Conservation (phyloP, 805 yeast species). For the Candida xyloterini region DNA sequence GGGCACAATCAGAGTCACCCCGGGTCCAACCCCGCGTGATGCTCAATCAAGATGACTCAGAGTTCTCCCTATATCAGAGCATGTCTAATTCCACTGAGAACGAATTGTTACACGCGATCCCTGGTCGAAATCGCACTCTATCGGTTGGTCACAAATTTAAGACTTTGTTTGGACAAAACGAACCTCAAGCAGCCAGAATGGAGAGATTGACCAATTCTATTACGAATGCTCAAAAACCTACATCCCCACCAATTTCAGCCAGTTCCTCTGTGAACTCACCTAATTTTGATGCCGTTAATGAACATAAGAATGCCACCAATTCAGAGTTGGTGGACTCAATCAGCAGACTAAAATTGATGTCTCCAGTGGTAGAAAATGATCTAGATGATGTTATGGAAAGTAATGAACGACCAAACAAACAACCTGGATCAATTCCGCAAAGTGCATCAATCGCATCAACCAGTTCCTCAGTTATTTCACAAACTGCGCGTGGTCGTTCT, state of each 20-base stretch:
- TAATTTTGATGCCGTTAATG: slow-evolving; percentile 8
- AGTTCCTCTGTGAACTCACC: slow-evolving; percentile 18
- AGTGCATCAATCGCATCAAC: slow-evolving; percentile 14
- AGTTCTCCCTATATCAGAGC: slow-evolving; percentile 24
- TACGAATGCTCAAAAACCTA: slow-evolving; percentile 6
- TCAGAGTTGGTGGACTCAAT: slow-evolving; percentile 26
- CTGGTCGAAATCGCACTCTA: slow-evolving; percentile 23
- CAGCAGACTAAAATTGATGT: slow-evolving; percentile 30
- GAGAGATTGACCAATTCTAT: slow-evolving; percentile 12
- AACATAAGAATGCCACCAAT: slow-evolving; percentile 14
- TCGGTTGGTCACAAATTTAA: slow-evolving; percentile 33
- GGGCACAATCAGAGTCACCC: slow-evolving; percentile 12
- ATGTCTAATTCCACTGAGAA: slow-evolving; percentile 21
- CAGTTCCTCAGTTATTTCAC: slow-evolving; percentile 11
- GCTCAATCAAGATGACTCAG: slow-evolving; percentile 24
- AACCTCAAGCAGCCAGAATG: slow-evolving; percentile 15
- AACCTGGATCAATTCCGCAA: slow-evolving; percentile 1
- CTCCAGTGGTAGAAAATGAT: slow-evolving; percentile 33
- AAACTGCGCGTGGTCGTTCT: slow-evolving; percentile 22
- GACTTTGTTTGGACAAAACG: slow-evolving; percentile 27
- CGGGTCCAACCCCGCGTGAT: slow-evolving; percentile 16
- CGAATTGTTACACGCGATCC: slow-evolving; percentile 15
- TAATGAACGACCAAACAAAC: not conserved
- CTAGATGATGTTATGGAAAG: slow-evolving; percentile 31
- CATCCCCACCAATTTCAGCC: slow-evolving; percentile 19